Evolutionary conservation across 257 asterid genomes (phyloP).

Genomic region (Solanum corneliomulleri): DNA sequence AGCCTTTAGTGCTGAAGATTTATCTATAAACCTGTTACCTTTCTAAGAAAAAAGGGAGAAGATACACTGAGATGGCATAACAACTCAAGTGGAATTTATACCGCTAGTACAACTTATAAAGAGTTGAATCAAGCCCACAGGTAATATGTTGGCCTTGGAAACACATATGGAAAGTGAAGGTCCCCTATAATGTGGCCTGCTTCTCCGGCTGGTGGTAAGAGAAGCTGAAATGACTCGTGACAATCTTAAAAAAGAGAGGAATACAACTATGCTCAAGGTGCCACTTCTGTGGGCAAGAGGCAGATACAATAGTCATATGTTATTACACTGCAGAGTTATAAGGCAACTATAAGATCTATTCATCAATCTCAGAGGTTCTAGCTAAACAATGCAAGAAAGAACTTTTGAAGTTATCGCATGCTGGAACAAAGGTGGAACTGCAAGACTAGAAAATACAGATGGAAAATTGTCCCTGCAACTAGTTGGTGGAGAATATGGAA

Average conservation of each 20-base stretch:
- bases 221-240: neutral
- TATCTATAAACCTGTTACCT: neutral
- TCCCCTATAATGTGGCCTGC: neutral
- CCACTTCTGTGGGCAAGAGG: neutral
- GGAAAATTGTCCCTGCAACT: neutral
- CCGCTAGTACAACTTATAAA: neutral
- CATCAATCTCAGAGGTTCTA: neutral
- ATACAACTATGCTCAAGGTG: neutral
- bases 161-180: neutral
- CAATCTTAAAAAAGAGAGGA: neutral
- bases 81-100: neutral
- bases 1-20: neutral
- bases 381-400: neutral
- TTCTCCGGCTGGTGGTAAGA: neutral
- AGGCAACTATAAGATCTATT: neutral
- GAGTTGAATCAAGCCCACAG: neutral
- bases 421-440: neutral
- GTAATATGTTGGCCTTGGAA: neutral
- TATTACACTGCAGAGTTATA: neutral
- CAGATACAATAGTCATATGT: neutral
- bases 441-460: neutral
- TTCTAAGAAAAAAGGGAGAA: neutral
- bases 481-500: neutral
- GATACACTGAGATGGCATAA: neutral
- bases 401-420: neutral